A percentile compares a stretch with the other conserved stretches of the same genome.
These are phyloP conservation scores for Voacanga thouarsii DNA, from an alignment of 257 asterid genomes.

Conservation along the genomic window DNA sequence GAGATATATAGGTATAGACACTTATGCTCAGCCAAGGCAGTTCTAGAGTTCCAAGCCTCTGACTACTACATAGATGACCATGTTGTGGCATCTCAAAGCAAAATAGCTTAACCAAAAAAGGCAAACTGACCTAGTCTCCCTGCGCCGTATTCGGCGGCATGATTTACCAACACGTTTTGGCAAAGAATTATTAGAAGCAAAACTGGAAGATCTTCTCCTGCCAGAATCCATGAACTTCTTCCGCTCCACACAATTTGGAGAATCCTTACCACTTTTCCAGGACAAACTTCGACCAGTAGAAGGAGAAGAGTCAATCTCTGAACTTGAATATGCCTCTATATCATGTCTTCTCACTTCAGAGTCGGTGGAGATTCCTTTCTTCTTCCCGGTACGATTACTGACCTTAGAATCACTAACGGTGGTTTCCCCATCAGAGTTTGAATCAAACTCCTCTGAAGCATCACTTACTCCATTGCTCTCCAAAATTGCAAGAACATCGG, in stretches of 20 bases:
- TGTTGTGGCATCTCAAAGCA: background rate
- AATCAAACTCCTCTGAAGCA: slow-evolving; percentile 60
- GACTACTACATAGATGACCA: background rate
- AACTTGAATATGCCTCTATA: slow-evolving; percentile 58
- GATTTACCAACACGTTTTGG: slow-evolving; percentile 76
- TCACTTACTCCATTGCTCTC: slow-evolving; percentile 67
- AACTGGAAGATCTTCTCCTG: slow-evolving; percentile 55
- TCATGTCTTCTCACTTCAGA: slow-evolving; percentile 39
- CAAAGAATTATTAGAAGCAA: slow-evolving; percentile 50
- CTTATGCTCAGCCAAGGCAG: background rate
- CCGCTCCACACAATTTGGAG: slow-evolving; percentile 48
- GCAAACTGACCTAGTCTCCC: slow-evolving; percentile 58
- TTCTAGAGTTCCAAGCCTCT: slow-evolving; percentile 1
- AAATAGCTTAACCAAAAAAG: slow-evolving; percentile 5
- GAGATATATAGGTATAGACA: background rate
- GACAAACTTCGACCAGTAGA: slow-evolving; percentile 77
- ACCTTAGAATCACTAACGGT: slow-evolving; percentile 33
- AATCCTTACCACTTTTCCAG: slow-evolving; percentile 71
- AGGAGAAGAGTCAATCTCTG: slow-evolving; percentile 68
- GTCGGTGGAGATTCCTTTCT: slow-evolving; percentile 36
- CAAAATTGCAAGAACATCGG: slow-evolving; percentile 71
- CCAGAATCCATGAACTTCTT: slow-evolving; percentile 51
- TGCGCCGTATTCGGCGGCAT: slow-evolving; percentile 73
- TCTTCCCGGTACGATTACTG: slow-evolving; percentile 29
- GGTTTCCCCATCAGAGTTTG: slow-evolving; percentile 66